A percentile compares a stretch with the other conserved stretches of the same genome.
Conservation (phyloP, 148 eudicot genomes). For the Bassia scoparia region DNA sequence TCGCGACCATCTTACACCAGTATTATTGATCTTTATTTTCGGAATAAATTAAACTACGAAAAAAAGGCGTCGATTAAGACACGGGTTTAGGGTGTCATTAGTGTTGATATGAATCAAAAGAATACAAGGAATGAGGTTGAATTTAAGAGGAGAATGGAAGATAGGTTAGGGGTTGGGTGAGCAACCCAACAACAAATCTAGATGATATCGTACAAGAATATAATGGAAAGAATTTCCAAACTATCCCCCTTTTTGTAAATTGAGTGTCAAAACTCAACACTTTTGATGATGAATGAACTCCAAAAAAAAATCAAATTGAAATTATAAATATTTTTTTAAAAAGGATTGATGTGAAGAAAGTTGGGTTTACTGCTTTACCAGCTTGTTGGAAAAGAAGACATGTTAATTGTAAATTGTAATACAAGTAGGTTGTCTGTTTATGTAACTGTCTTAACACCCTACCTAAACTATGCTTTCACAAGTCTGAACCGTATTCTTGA, state of each 20-base stretch:
- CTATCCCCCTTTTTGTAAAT: not conserved
- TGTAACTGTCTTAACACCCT: conserved; percentile 10
- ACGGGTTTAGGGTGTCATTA: not conserved
- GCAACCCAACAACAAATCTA: conserved; percentile 33
- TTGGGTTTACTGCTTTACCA: conserved; percentile 21
- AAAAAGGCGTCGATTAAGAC: not conserved
- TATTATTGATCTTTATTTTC: too few relatives aligned
- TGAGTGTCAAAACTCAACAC: not conserved
- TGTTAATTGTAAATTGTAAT: not conserved
- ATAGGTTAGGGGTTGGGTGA: conserved; percentile 55
- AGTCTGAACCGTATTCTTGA: conserved; percentile 4
- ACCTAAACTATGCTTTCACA: conserved; percentile 4
- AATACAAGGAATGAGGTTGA: not conserved
- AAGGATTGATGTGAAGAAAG: not conserved
- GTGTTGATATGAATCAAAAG: conserved; percentile 9
- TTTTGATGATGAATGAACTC: not conserved
- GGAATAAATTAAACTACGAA: not conserved
- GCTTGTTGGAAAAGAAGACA: conserved; percentile 12
- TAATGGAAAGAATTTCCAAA: not conserved
- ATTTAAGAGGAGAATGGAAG: conserved; percentile 8
- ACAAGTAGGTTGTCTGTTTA: conserved; percentile 21
- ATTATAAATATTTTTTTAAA: not conserved
- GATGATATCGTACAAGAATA: conserved; percentile 23
- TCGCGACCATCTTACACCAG: too few relatives aligned
- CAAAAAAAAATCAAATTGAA: not conserved